A percentile compares a stretch with the other conserved stretches of the same genome.
Evolutionary conservation across 1,284 basidiomycete species (phyloP).

Genomic region (Stygiomarasmius scandens): DNA sequence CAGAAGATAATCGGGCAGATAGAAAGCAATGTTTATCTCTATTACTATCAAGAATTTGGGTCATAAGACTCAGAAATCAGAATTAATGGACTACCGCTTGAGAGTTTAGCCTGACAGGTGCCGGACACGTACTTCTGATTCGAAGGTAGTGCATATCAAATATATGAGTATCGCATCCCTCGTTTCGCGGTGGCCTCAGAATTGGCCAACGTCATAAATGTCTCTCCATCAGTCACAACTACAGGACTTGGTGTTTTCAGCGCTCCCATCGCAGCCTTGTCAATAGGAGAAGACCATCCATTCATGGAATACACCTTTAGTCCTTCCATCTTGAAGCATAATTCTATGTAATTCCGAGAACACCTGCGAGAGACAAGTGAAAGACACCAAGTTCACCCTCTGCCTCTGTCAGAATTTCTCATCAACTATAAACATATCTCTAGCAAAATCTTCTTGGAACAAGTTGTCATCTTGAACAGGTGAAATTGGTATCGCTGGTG

Average conservation of each 20-base stretch:
- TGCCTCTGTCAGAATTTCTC: conserved; percentile 60
- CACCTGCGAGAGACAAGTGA: conserved; percentile 40
- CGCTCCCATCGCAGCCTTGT: conserved; percentile 61
- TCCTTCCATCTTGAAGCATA: conserved; percentile 58
- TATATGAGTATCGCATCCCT: too few relatives aligned
- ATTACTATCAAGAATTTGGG: too few relatives aligned
- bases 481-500: conserved; percentile 23
- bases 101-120: too few relatives aligned
- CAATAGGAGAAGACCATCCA: conserved; percentile 76
- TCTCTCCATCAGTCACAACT: conserved; percentile 24
- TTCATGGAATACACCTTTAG: conserved; percentile 77
- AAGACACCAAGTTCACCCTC: conserved; percentile 43
- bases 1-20: too few relatives aligned
- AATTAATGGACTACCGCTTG: too few relatives aligned
- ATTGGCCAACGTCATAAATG: conserved; percentile 17
- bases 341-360: conserved; percentile 63
- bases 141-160: too few relatives aligned
- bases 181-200: too few relatives aligned
- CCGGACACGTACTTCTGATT: too few relatives aligned
- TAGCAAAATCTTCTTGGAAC: conserved; percentile 69
- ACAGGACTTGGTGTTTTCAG: conserved; percentile 34
- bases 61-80: too few relatives aligned
- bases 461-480: conserved; percentile 42
- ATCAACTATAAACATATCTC: conserved; percentile 74
- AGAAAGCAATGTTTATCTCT: too few relatives aligned